Conservation (phyloP, 2,329 filamentous ascomycete genomes). For the Lasiodiplodia gonubiensis region DNA sequence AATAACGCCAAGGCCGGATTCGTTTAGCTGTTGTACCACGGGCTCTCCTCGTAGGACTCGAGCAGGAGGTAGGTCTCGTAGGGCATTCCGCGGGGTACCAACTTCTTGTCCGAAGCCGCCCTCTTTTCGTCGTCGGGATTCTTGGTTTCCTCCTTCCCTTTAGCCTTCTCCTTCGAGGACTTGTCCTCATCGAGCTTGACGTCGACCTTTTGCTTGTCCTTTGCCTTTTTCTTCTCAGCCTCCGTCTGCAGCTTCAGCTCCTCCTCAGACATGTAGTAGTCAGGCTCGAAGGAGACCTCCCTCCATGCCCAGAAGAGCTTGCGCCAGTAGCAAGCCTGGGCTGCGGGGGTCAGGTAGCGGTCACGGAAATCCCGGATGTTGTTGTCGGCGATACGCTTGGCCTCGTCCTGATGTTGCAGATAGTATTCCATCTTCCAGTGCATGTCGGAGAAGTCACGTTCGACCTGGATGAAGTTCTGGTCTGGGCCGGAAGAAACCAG, state of each 20-base stretch:
- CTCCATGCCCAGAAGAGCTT: conserved; percentile 50
- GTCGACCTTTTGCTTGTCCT: conserved; percentile 19
- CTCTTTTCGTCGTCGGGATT: conserved; percentile 23
- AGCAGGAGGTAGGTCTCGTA: conserved; percentile 28
- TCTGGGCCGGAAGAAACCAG: conserved; percentile 52
- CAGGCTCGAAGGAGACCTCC: conserved; percentile 40
- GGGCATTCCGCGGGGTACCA: conserved; percentile 27
- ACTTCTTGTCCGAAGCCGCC: conserved; percentile 8
- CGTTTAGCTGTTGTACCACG: conserved; percentile 28
- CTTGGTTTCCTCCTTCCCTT: conserved; percentile 4
- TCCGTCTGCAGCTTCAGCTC: conserved; percentile 16
- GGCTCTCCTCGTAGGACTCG: conserved; percentile 27
- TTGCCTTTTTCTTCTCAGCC: conserved; percentile 21
- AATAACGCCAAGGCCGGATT: not conserved
- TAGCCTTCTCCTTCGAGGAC: conserved; percentile 13
- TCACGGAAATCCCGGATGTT: conserved; percentile 56
- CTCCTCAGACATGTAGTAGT: conserved; percentile 30
- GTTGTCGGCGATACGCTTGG: conserved; percentile 56
- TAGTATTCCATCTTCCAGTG: conserved; percentile 42
- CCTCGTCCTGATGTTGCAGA: conserved; percentile 50
- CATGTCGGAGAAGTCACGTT: conserved; percentile 51
- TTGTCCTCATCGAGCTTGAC: conserved; percentile 25
- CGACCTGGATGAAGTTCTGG: conserved; percentile 58
- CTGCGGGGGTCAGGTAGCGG: conserved; percentile 60
- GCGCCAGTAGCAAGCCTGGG: conserved; percentile 63